These are phyloP conservation scores for Nematocida sp. DNA, from an alignment of 371 early-diverging fungal species.

Conservation along the genomic window DNA sequence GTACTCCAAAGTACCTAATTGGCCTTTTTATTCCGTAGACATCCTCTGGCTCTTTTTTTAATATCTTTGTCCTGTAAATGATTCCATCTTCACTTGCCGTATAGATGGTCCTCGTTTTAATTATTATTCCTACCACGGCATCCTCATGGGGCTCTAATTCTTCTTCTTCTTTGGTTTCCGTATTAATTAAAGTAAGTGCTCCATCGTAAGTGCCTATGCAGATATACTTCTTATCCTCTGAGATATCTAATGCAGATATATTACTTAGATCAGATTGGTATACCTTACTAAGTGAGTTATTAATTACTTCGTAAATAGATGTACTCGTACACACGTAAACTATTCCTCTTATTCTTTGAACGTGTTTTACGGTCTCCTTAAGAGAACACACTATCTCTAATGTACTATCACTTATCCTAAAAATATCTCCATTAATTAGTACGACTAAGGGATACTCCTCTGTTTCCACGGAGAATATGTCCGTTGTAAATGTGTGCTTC, in stretches of 20 bases:
- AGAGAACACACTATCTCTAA: constrained; percentile 1
- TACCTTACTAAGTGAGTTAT: neutral
- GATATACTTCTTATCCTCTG: neutral
- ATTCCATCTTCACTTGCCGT: constrained; percentile 53
- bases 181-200: constrained; percentile 11
- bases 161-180: neutral
- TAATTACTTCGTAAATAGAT: neutral
- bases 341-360: neutral
- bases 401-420: neutral
- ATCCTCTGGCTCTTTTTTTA: constrained; percentile 33
- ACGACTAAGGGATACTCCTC: constrained; percentile 3
- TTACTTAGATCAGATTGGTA: constrained; percentile 3
- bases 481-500: constrained; percentile 1
- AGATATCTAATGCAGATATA: constrained; percentile 1
- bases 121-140: constrained; percentile 9
- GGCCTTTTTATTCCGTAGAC: constrained; percentile 19
- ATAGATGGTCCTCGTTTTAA: constrained; percentile 6
- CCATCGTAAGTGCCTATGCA: constrained; percentile 31
- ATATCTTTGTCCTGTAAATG: constrained; percentile 21
- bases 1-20: constrained; percentile 28
- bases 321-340: constrained; percentile 20
- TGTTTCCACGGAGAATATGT: constrained; percentile 40
- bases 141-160: constrained; percentile 34
- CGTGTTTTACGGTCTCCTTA: constrained; percentile 23
- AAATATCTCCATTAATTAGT: constrained; percentile 31